Base-by-base conservation (phyloP, 805 yeast species). In the Martiniozyma abietophila region DNA sequence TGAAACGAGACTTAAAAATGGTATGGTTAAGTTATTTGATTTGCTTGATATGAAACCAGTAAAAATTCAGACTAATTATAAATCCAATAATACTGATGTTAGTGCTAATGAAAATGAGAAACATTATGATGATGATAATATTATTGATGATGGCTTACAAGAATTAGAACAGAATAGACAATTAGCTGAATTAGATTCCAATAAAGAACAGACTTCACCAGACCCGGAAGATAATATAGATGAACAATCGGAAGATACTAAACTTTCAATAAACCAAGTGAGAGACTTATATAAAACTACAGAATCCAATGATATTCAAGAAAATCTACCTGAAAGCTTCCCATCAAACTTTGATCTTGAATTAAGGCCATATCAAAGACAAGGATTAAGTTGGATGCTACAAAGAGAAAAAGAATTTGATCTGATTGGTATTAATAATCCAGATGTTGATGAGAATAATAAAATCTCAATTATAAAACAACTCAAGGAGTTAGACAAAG, bases 361-460 rank as follows among this genome's bases (percentile, higher is more conserved):
- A 1, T 58, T 89, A 32, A 62, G 95, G 36, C 70, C 75, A 1
- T 89, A 89, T 53, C 97, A 89, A 55, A 76, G 71, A 41, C 84
- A 79, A 47, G 95, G 94, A 0, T 58, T 85, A 20, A 74, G 88
- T 1, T 86, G 96, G 96, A 79, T 86, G 89, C 57, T 85, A n/a
- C 67, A 75, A 21, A 63, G 89, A 36, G 95, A 86, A 50, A 66
- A 71, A 25, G 86, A 79, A 42, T 56, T 69, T 40, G 67, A 56
- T n/a, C 35, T 54, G 10, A 53, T 71, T 20, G 71, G 66, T 9
- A 24, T 31, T 6, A 46, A 46, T 37, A 35, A 60, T 58, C 27
- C 40, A 42, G 14, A 40, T 29, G n/a, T 49, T 2, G 44, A 26
- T 44, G 37, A 36, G 41, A 48, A 36, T 18, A 49, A 41, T 7